Evolutionary conservation across 1,284 basidiomycete genomes (phyloP).

Genomic region (Melampsora abietis-canadensis): DNA sequence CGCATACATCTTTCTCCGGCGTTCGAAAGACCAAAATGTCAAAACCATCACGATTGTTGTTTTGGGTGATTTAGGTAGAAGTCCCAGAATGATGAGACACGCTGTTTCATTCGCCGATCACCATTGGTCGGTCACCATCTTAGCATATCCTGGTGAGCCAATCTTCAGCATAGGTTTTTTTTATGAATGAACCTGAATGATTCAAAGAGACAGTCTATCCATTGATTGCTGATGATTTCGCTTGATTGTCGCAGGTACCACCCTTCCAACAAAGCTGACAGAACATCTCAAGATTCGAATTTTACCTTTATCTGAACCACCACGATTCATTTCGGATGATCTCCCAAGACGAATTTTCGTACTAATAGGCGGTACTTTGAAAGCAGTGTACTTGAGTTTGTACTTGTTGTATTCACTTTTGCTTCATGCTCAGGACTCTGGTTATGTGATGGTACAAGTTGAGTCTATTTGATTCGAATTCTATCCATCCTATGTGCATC

Average conservation of each 20-base stretch:
- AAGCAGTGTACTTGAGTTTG: constrained; percentile 31
- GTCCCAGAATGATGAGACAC: constrained; percentile 98
- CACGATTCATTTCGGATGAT: background rate
- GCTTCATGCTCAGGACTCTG: constrained; percentile 8
- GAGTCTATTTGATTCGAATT: constrained; percentile 15
- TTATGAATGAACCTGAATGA: background rate
- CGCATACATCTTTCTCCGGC: background rate
- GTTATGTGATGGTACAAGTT: constrained; percentile 8
- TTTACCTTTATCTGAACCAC: constrained; percentile 19
- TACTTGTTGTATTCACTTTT: constrained; percentile 18
- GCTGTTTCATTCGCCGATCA: constrained; percentile 82
- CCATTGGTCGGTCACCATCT: constrained; percentile 72
- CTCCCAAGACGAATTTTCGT: constrained; percentile 29
- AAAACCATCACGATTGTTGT: constrained; percentile 76
- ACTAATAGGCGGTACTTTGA: constrained; percentile 24
- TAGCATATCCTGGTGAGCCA: constrained; percentile 76
- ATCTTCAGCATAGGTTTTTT: background rate
- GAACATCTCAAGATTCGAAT: constrained; percentile 33
- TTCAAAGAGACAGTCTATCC: background rate
- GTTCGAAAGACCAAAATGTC: background rate
- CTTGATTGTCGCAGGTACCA: background rate
- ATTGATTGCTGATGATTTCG: background rate
- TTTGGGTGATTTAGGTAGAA: constrained; percentile 89
- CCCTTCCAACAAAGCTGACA: constrained; percentile 17
- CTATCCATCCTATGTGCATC: background rate